Percentiles rank a stretch among this genome's conserved stretches.
Evolutionary conservation across 2,329 filamentous ascomycete genomes (phyloP).

Genomic region (Apiospora hydei): DNA sequence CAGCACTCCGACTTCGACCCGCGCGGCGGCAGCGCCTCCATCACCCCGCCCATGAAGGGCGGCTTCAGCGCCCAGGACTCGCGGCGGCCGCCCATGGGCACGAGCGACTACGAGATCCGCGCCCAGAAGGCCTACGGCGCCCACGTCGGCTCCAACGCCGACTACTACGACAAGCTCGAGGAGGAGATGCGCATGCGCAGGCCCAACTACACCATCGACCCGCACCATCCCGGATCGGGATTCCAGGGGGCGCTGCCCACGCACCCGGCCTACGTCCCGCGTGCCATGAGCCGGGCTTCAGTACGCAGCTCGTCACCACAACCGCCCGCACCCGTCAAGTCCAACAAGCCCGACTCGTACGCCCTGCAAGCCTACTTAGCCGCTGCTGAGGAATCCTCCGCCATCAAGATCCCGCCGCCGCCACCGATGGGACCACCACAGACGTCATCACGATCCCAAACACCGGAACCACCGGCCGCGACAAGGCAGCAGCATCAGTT

Average conservation of each 20-base stretch:
- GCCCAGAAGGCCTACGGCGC: conserved; percentile 30
- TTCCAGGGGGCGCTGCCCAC: conserved; percentile 49
- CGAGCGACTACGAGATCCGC: conserved; percentile 39
- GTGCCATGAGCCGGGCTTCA: conserved; percentile 41
- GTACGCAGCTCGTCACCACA: conserved; percentile 29
- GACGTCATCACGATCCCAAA: too few species aligned
- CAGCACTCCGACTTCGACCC: conserved; percentile 32
- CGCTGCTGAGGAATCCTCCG: not conserved
- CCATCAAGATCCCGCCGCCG: too few species aligned
- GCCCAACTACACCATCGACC: conserved; percentile 40
- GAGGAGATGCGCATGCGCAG: conserved; percentile 35
- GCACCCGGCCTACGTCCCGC: conserved; percentile 58
- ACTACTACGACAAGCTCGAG: conserved; percentile 51
- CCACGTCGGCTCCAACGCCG: conserved; percentile 39
- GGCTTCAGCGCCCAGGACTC: too few species aligned
- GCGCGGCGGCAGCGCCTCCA: conserved; percentile 29
- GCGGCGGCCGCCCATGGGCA: too few species aligned
- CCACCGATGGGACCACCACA: too few species aligned
- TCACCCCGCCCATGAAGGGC: too few species aligned
- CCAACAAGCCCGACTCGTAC: conserved; percentile 4
- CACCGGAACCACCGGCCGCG: too few species aligned
- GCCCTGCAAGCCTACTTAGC: not conserved
- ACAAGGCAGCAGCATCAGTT: too few species aligned
- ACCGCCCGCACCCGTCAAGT: not conserved
- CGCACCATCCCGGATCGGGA: conserved; percentile 33